phyloP scores from a whole-genome alignment of 2,329 filamentous ascomycete genomes.

The Pseudogymnoascus sp. region DNA sequence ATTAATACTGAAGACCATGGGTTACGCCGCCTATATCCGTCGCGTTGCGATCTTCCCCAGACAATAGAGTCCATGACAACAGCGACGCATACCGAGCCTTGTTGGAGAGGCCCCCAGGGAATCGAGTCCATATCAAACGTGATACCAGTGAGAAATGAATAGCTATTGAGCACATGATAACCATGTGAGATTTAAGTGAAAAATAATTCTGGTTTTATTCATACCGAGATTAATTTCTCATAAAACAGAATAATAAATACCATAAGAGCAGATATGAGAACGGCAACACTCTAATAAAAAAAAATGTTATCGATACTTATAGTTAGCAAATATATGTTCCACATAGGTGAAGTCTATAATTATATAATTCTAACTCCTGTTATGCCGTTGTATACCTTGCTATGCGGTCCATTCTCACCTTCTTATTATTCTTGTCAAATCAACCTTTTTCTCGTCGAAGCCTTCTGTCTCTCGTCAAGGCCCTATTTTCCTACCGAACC shows the following conservation, averaged over 20 bases:
- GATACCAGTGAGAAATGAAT: neutral
- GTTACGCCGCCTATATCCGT: neutral
- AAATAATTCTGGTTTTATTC: neutral
- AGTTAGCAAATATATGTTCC: neutral
- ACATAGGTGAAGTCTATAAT: neutral
- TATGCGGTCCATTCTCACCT: neutral
- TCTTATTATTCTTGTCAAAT: neutral
- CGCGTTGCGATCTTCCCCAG: neutral
- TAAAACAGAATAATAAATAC: neutral
- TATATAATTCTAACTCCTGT: neutral
- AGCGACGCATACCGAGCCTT: neutral
- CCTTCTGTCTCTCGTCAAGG: neutral
- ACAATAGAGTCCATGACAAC: neutral
- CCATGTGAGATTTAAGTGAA: neutral
- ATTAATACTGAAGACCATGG: neutral
- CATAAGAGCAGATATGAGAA: neutral
- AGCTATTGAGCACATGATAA: neutral
- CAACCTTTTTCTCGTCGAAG: neutral
- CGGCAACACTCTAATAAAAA: neutral
- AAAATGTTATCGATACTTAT: neutral
- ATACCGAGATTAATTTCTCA: neutral
- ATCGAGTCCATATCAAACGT: neutral
- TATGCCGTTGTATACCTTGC: neutral
- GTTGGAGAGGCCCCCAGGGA: neutral
- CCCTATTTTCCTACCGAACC: neutral